Percentiles rank a stretch among this genome's conserved stretches.
Evolutionary conservation across 202 grass and related monocot species (phyloP).

Genomic region (Elaeis oleifera): DNA sequence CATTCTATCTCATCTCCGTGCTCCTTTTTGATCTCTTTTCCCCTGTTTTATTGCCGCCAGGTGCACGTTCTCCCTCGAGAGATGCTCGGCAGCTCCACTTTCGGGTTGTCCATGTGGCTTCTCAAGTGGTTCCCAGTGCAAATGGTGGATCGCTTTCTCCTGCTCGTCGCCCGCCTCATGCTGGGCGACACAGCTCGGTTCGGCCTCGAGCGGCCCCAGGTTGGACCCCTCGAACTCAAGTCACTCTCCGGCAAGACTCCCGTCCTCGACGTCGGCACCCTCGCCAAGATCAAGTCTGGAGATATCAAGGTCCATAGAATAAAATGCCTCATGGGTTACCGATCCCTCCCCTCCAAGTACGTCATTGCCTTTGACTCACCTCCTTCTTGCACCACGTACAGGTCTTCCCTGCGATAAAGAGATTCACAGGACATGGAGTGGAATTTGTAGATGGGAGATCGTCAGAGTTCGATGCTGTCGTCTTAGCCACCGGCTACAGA

Average conservation of each 20-base stretch:
- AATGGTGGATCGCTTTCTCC: slow-evolving; percentile 3
- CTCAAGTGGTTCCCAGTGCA: slow-evolving; percentile 5
- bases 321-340: not conserved
- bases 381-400: slow-evolving; percentile 3
- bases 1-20: slow-evolving; percentile 8
- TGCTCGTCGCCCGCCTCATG: slow-evolving; percentile 1
- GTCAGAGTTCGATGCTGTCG: slow-evolving; percentile 19
- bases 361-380: no score
- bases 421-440: slow-evolving; percentile 35
- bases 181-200: not conserved
- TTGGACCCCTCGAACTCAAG: slow-evolving; percentile 9
- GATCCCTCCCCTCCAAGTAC: no score
- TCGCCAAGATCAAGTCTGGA: not conserved
- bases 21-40: not conserved
- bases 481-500: slow-evolving; percentile 11
- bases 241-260: slow-evolving; percentile 8
- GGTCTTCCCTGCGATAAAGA: slow-evolving; percentile 47
- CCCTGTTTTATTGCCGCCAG: slow-evolving; percentile 21
- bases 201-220: slow-evolving; percentile 1
- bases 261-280: slow-evolving; percentile 6
- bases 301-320: not conserved
- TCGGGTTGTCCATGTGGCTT: slow-evolving; percentile 12
- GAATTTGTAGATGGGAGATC: slow-evolving; percentile 56
- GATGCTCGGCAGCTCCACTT: slow-evolving; percentile 3
- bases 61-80: slow-evolving; percentile 20